Conservation (phyloP, 805 yeast genomes). For the Saturnispora sekii region DNA sequence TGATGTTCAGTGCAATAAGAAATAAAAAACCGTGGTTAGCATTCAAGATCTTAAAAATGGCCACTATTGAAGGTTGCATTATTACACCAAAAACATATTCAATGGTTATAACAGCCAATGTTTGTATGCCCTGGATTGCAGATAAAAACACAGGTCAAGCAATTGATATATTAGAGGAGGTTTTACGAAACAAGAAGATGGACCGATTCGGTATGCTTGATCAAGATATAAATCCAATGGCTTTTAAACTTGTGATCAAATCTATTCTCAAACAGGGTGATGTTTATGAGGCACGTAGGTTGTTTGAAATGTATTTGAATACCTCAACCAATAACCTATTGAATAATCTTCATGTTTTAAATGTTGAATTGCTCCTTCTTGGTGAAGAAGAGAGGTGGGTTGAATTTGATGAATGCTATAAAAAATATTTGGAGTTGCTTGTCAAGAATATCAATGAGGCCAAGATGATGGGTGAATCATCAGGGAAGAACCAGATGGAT, state of each 20-base stretch:
- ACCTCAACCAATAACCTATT: conserved; percentile 17
- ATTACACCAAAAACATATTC: conserved; percentile 23
- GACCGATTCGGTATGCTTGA: conserved; percentile 18
- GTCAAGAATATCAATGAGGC: conserved; percentile 13
- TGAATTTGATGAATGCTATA: conserved; percentile 24
- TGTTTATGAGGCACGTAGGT: conserved; percentile 19
- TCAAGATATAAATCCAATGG: conserved; percentile 19
- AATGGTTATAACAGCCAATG: conserved; percentile 20
- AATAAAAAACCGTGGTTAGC: conserved; percentile 15
- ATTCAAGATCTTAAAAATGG: conserved; percentile 14
- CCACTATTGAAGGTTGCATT: conserved; percentile 10
- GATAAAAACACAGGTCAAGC: conserved; percentile 15
- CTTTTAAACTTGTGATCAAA: conserved; percentile 17
- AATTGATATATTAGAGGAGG: conserved; percentile 17
- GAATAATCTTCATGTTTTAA: conserved; percentile 22
- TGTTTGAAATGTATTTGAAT: conserved; percentile 23
- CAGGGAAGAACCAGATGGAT: conserved; percentile 5
- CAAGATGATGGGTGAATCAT: conserved; percentile 7
- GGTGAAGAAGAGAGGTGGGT: conserved; percentile 27
- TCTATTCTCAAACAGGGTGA: conserved; percentile 15
- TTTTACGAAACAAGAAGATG: conserved; percentile 15
- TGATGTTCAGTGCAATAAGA: conserved; percentile 19
- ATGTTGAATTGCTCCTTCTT: conserved; percentile 21
- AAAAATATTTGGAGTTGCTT: conserved; percentile 17
- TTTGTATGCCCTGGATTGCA: conserved; percentile 9